Evolutionary conservation across 2,329 filamentous ascomycete species (phyloP).

Genomic region (Pyrenophora tritici-repentis): DNA sequence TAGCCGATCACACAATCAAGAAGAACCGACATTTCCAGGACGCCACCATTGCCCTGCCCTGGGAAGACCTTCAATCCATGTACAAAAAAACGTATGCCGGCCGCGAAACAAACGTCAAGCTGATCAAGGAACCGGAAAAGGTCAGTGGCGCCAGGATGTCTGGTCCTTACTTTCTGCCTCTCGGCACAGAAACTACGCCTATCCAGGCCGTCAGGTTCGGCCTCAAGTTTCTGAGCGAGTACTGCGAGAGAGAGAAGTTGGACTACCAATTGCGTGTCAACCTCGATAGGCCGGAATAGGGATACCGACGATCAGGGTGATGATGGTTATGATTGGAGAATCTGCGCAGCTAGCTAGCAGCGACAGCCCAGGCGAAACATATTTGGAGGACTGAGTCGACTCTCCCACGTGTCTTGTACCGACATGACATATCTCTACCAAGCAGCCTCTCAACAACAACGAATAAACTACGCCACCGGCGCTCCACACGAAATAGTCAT

Average conservation of each 20-base stretch:
- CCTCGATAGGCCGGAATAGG: conserved; percentile 29
- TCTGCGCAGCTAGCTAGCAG: no score
- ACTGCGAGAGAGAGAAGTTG: conserved; percentile 44
- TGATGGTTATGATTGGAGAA: no score
- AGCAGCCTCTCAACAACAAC: no score
- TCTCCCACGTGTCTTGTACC: background rate
- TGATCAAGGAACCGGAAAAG: conserved; percentile 39
- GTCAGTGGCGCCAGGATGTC: conserved; percentile 43
- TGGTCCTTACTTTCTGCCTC: conserved; percentile 49
- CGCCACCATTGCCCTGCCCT: conserved; percentile 32
- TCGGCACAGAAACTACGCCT: conserved; percentile 48
- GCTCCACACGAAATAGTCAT: no score
- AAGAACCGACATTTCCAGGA: conserved; percentile 35
- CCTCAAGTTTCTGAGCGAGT: conserved; percentile 50
- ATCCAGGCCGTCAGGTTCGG: conserved; percentile 54
- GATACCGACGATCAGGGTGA: background rate
- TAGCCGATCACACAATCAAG: conserved; percentile 36
- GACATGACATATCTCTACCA: no score
- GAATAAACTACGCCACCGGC: no score
- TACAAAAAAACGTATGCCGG: conserved; percentile 49
- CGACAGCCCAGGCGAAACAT: no score
- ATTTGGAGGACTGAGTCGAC: background rate
- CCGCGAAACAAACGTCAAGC: conserved; percentile 26
- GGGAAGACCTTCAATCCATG: conserved; percentile 43
- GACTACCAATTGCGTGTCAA: conserved; percentile 34